Base-by-base conservation (phyloP, 2,329 filamentous ascomycete species). In the Juglanconis sp. region DNA sequence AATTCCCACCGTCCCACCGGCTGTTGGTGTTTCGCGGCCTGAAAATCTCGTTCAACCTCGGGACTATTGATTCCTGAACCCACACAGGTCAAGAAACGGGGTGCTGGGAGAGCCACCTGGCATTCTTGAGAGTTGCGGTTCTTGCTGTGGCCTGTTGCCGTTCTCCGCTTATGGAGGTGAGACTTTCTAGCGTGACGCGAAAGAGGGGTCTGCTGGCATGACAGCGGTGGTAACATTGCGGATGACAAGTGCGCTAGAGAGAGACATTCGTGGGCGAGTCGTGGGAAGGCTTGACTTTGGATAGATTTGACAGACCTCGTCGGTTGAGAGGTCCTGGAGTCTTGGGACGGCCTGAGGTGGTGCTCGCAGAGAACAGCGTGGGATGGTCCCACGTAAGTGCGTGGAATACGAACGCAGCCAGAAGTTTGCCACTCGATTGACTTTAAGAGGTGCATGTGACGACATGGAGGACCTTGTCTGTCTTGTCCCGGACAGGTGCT, bases 401-500 rank as follows among this genome's bases (percentile, higher is more conserved):
- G 38, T n/a, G 48, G 35, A 50, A 53, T 57, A 57, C 54, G 30
- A 57, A 57, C 38, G 52, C 53, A 46, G 53, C 57, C 56, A 50
- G 32, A n/a, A 53, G 40, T 53, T 51, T 42, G 38, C 38, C 30
- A 34, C 17, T 15, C 47, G 53, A 59, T 54, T 59, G 56, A 59
- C 49, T 58, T 59, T 53, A 13, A 35, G 35, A n/a, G 58, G 46
- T 53, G 51, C 51, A 54, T 53, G 38, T 17, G 17, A 7, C 46
- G 46, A 58, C 53, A 59, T 57, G 60, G 60, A 38, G 34, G 30
- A 49, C 57, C 60, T 48, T 62, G 60, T 42, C 36, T 35, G 32
- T 47, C 13, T 56, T 13, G 36, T 32, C 59, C 58, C 59, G 59
- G 59, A 46, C 32, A n/a, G 50, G 56, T 50, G 49, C 38, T 47